phyloP scores from a whole-genome alignment of 2,329 filamentous ascomycete species.

The Cladophialophora psammophila region DNA sequence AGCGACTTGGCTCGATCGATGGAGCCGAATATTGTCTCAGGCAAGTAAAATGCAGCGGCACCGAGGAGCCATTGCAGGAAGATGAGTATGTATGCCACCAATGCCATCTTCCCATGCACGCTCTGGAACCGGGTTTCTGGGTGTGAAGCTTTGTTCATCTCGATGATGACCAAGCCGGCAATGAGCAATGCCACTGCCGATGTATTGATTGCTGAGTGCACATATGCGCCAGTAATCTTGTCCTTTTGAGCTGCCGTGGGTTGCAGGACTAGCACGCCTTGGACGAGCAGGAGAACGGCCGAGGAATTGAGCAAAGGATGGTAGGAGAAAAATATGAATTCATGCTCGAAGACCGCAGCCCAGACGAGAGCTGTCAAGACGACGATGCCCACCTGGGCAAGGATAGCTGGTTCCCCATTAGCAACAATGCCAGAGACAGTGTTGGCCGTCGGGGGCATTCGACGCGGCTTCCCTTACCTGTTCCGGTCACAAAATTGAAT shows the following conservation, averaged over 20 bases:
- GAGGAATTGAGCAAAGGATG: constrained; percentile 74
- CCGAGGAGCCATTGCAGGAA: constrained; percentile 78
- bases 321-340: constrained; percentile 82
- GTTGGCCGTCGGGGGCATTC: constrained; percentile 70
- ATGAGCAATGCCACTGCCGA: constrained; percentile 52
- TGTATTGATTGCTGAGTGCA: constrained; percentile 74
- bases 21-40: constrained; percentile 73
- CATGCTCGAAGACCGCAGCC: constrained; percentile 73
- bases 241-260: constrained; percentile 80
- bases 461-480: constrained; percentile 39
- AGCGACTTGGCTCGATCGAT: constrained; percentile 79
- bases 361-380: constrained; percentile 80
- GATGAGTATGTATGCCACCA: constrained; percentile 74
- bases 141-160: constrained; percentile 79
- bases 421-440: constrained; percentile 4
- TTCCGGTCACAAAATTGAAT: constrained; percentile 78
- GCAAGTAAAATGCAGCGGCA: constrained; percentile 80
- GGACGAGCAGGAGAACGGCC: constrained; percentile 76
- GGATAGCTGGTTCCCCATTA: constrained; percentile 76
- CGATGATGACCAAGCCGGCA: constrained; percentile 53
- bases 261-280: constrained; percentile 85
- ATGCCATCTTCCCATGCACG: constrained; percentile 81
- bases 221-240: constrained; percentile 68
- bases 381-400: constrained; percentile 80
- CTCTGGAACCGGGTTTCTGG: constrained; percentile 76